Percentiles rank a stretch among this genome's conserved stretches.
These are phyloP conservation scores for Boletus eberwhitei DNA, from an alignment of 768 basidiomycete species.

Conservation along the genomic window DNA sequence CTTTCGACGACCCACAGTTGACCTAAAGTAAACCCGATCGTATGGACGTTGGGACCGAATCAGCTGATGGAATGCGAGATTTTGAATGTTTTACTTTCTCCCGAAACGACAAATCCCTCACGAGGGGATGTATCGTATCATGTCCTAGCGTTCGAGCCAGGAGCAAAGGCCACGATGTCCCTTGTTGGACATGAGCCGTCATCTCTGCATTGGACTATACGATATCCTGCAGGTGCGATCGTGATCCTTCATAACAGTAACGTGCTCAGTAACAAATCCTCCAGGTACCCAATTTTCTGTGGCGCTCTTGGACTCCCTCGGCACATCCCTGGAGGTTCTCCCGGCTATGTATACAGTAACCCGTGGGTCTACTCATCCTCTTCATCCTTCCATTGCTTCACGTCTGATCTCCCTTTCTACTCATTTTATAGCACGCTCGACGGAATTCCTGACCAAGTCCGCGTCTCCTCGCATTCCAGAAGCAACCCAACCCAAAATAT, in stretches of 20 bases:
- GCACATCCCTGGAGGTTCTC: constrained; percentile 41
- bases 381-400: background rate
- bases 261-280: background rate
- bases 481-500: constrained; percentile 19
- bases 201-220: constrained; percentile 37
- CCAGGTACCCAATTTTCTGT: constrained; percentile 44
- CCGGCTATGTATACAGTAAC: constrained; percentile 34
- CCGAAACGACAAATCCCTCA: background rate
- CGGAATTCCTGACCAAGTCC: constrained; percentile 21
- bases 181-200: constrained; percentile 34
- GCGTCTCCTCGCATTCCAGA: constrained; percentile 27
- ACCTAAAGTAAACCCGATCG: background rate
- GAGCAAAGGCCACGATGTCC: constrained; percentile 34
- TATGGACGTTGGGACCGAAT: background rate
- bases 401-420: background rate
- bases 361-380: constrained; percentile 25
- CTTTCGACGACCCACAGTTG: background rate
- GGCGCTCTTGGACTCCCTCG: constrained; percentile 42
- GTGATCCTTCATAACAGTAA: background rate
- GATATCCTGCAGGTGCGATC: constrained; percentile 39
- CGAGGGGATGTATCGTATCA: constrained; percentile 33
- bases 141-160: constrained; percentile 40
- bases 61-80: constrained; percentile 16
- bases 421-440: constrained; percentile 25
- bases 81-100: constrained; percentile 5